Conservation (phyloP, 306 rosid species). For the Abrus precatorius region DNA sequence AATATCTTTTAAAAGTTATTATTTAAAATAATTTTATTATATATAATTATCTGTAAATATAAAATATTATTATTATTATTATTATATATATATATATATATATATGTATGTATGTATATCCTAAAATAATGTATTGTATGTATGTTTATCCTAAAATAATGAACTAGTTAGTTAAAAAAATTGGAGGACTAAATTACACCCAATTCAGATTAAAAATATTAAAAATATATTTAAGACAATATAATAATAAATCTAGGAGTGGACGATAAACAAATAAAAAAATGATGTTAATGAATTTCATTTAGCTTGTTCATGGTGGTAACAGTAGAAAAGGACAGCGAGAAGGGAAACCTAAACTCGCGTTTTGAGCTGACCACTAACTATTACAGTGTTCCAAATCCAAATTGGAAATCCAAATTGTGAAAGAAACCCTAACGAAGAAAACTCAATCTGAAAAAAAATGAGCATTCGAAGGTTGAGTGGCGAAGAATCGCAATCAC, state of each 20-base stretch:
- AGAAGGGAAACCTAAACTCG: conserved; percentile 30
- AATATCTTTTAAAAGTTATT: no score
- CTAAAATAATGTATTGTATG: no score
- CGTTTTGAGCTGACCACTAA: neutral
- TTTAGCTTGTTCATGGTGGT: conserved; percentile 17
- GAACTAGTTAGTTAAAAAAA: no score
- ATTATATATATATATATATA: no score
- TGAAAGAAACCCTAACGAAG: conserved; percentile 42
- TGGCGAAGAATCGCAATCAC: conserved; percentile 67
- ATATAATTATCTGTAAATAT: no score
- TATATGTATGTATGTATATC: no score
- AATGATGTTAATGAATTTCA: neutral
- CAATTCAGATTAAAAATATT: no score
- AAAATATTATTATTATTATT: no score
- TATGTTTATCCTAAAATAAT: no score
- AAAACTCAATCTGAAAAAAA: conserved; percentile 10
- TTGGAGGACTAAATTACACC: no score
- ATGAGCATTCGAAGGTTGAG: conserved; percentile 64
- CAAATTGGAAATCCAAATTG: conserved; percentile 6
- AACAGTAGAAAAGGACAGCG: neutral
- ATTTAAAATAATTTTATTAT: no score
- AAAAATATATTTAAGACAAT: no score
- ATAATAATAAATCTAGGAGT: neutral
- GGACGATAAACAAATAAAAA: neutral
- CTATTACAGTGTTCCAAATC: neutral